These are phyloP conservation scores for Pseudogymnoascus verrucosus DNA, from an alignment of 2,329 filamentous ascomycete genomes.

Conservation along the genomic window DNA sequence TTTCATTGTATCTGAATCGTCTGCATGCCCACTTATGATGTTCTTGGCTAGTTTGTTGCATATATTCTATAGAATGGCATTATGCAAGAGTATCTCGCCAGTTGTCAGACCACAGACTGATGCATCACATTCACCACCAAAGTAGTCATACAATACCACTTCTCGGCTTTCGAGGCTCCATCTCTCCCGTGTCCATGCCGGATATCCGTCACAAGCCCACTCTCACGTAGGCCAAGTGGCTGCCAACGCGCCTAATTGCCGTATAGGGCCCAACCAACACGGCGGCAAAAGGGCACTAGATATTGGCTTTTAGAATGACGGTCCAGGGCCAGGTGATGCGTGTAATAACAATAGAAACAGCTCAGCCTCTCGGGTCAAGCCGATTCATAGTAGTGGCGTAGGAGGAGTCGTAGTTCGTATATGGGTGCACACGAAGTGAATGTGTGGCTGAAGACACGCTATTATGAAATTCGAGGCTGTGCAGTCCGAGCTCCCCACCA, in stretches of 20 bases:
- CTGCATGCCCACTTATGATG: neutral
- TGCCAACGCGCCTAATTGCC: neutral
- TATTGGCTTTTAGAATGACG: neutral
- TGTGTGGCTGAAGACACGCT: conserved; percentile 4
- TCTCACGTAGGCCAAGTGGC: conserved; percentile 3
- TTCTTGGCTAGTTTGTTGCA: neutral
- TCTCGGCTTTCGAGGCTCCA: neutral
- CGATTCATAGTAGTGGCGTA: neutral
- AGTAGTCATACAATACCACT: neutral
- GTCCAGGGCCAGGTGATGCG: neutral
- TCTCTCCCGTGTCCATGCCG: neutral
- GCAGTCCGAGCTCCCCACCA: conserved; percentile 4
- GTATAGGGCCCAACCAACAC: neutral
- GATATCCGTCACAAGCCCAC: conserved; percentile 2
- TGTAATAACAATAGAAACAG: conserved; percentile 2
- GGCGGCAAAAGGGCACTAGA: neutral
- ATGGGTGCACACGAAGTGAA: neutral
- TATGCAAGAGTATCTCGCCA: neutral
- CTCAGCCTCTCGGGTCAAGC: neutral
- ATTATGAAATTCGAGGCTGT: conserved; percentile 1
- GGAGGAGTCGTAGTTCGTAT: neutral
- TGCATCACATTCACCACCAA: neutral
- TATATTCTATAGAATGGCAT: neutral
- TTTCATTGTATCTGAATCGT: neutral
- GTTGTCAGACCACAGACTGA: neutral